These are phyloP conservation scores for Ascobolus immersus DNA, from an alignment of 495 filamentous ascomycete genomes.

Conservation along the genomic window DNA sequence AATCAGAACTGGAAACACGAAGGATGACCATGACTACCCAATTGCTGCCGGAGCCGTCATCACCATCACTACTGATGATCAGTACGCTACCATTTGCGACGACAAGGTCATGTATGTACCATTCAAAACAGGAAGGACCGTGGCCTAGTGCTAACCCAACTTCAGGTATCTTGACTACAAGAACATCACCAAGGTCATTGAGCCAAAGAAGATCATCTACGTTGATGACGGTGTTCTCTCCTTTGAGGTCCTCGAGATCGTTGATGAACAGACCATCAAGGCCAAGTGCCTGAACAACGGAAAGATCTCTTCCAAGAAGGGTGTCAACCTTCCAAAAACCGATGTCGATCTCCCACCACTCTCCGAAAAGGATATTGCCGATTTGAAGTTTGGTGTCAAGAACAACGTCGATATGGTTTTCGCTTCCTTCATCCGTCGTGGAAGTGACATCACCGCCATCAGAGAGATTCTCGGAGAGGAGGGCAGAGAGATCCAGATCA, in stretches of 20 bases:
- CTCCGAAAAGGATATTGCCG: constrained; percentile 91
- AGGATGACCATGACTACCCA: constrained; percentile 58
- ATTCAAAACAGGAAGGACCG: background rate
- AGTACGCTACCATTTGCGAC: constrained; percentile 61
- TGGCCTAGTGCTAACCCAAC: constrained; percentile 1
- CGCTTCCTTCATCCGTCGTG: constrained; percentile 89
- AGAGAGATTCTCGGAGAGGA: constrained; percentile 73
- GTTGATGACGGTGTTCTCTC: constrained; percentile 94
- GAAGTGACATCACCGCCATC: constrained; percentile 73
- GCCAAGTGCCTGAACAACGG: constrained; percentile 81
- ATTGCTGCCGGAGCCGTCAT: constrained; percentile 58
- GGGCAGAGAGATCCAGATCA: constrained; percentile 95
- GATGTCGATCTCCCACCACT: constrained; percentile 93
- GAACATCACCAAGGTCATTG: constrained; percentile 98
- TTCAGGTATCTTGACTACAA: constrained; percentile 91
- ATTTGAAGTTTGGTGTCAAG: constrained; percentile 85
- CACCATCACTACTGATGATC: constrained; percentile 94
- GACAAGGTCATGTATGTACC: constrained; percentile 74
- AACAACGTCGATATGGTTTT: constrained; percentile 98
- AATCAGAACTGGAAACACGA: constrained; percentile 89
- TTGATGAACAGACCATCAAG: constrained; percentile 66
- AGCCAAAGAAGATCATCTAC: constrained; percentile 81
- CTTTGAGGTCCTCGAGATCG: constrained; percentile 70
- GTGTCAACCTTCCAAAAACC: constrained; percentile 93
- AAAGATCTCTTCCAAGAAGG: constrained; percentile 93